Base-by-base conservation (phyloP, 2,329 filamentous ascomycete genomes). In the Colletotrichum sp. region DNA sequence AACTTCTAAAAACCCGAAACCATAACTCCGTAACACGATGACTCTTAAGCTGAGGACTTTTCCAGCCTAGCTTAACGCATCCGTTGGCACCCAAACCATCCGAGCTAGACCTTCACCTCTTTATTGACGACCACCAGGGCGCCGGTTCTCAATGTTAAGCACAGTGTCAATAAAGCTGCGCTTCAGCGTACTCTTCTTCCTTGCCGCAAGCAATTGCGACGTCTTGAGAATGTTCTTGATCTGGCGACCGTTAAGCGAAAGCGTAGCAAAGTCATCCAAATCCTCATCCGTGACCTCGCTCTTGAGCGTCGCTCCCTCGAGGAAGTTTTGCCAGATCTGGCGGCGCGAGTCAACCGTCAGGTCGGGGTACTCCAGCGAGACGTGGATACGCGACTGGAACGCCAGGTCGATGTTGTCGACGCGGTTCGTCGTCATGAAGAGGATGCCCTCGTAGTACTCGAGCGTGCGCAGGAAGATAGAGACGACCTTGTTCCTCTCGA, bases 401-500 rank as follows among this genome's bases (percentile, higher is more conserved):
- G 87, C 87, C 0, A 81, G 79, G 43, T 88, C 87, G 76, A 89
- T 86, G 71, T 83, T 81, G 51, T 81, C 79, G 38, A 85, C 81
- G 36, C 86, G 84, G 77, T 88, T 89, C 54, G 85, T 87, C 5
- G 86, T 88, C 73, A 88, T 81, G 80, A 88, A 88, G 55, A 88
- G 81, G 67, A 87, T 86, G 31, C 85, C 86, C 76, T 86, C 81
- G 78, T 86, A 87, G 82, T 86, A 87, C 79, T 87, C 86, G 38
- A 87, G 83, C 7, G 80, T 85, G 27, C 85, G 82, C 38, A 87
- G 74, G 76, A 86, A 84, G 73, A 86, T 84, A 64, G 78, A 79
- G 2, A 83, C 80, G 33, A 83, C 79, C 13, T 81, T 78, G 73
- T 83, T 82, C 3, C 80, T 80, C 63, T 80, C 78, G 29, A 83